phyloP scores from a whole-genome alignment of 1,139 yeast genomes.

The Ogataea hybrid region DNA sequence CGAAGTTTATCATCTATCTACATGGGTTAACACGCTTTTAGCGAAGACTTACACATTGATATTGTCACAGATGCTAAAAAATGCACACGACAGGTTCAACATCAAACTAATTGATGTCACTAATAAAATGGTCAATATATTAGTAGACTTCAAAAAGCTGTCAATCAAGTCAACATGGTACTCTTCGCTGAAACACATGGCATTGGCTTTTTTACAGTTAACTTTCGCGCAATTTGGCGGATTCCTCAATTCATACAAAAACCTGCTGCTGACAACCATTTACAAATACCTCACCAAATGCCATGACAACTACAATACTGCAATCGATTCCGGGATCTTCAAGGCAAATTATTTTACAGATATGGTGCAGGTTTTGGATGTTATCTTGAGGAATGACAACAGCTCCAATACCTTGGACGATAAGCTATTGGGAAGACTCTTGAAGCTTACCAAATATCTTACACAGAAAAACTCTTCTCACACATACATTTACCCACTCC shows the following conservation, averaged over 20 bases:
- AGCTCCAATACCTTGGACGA: slow-evolving; percentile 28
- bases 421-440: slow-evolving; percentile 28
- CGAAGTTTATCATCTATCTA: slow-evolving; percentile 24
- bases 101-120: slow-evolving; percentile 30
- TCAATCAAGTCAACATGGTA: slow-evolving; percentile 33
- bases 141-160: slow-evolving; percentile 25
- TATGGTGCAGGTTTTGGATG: slow-evolving; percentile 27
- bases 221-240: slow-evolving; percentile 32
- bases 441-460: slow-evolving; percentile 28
- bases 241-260: slow-evolving; percentile 31
- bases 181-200: slow-evolving; percentile 29
- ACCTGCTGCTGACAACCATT: slow-evolving; percentile 24
- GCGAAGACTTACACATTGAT: slow-evolving; percentile 23
- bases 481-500: slow-evolving; percentile 28
- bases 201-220: slow-evolving; percentile 28
- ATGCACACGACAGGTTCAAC: slow-evolving; percentile 31
- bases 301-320: slow-evolving; percentile 31
- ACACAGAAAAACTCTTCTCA: slow-evolving; percentile 21
- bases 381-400: slow-evolving; percentile 29
- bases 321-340: slow-evolving; percentile 29
- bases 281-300: slow-evolving; percentile 32
- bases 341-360: slow-evolving; percentile 32
- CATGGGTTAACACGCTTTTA: slow-evolving; percentile 24
- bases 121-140: slow-evolving; percentile 22
- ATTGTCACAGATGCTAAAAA: slow-evolving; percentile 28